Percentiles rank a stretch among this genome's conserved stretches.
Conservation (phyloP, 768 basidiomycete species). For the Collybia sp. region DNA sequence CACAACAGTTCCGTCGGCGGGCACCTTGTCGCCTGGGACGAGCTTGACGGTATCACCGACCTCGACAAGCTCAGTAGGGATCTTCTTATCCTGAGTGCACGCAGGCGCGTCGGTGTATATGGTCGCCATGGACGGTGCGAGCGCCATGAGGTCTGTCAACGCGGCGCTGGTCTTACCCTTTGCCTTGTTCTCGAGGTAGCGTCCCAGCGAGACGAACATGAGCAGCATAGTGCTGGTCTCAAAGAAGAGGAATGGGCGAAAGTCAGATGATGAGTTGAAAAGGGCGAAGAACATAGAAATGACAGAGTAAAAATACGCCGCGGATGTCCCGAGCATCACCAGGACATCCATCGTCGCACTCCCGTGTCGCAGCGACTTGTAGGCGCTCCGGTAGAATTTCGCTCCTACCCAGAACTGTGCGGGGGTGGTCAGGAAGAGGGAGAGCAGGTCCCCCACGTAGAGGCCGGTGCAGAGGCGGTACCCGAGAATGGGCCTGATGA, state of each 20-base stretch:
- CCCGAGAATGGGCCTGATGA: constrained; percentile 48
- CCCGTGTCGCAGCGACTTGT: constrained; percentile 85
- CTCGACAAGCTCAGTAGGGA: constrained; percentile 92
- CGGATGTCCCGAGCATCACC: constrained; percentile 90
- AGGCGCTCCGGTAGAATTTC: constrained; percentile 87
- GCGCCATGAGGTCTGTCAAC: constrained; percentile 92
- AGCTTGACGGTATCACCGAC: constrained; percentile 91
- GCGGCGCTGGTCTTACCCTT: constrained; percentile 98
- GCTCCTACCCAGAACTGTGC: constrained; percentile 90
- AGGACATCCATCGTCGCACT: constrained; percentile 98
- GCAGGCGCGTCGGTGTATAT: constrained; percentile 86
- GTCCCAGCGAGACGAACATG: constrained; percentile 93
- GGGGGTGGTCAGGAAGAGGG: constrained; percentile 77
- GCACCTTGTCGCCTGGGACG: constrained; percentile 94
- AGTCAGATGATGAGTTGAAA: constrained; percentile 60
- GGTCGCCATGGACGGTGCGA: constrained; percentile 92
- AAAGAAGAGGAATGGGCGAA: constrained; percentile 88
- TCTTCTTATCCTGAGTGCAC: constrained; percentile 82
- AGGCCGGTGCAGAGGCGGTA: constrained; percentile 58
- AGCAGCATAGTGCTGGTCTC: constrained; percentile 99
- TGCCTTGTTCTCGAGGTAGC: constrained; percentile 93
- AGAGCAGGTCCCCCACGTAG: constrained; percentile 78
- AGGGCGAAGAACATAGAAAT: constrained; percentile 61
- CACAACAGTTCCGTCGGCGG: constrained; percentile 90
- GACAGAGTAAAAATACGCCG: constrained; percentile 90